A percentile compares a stretch with the other conserved stretches of the same genome.
Evolutionary conservation across 2,329 filamentous ascomycete species (phyloP).

Genomic region (Trichoderma simmonsii): DNA sequence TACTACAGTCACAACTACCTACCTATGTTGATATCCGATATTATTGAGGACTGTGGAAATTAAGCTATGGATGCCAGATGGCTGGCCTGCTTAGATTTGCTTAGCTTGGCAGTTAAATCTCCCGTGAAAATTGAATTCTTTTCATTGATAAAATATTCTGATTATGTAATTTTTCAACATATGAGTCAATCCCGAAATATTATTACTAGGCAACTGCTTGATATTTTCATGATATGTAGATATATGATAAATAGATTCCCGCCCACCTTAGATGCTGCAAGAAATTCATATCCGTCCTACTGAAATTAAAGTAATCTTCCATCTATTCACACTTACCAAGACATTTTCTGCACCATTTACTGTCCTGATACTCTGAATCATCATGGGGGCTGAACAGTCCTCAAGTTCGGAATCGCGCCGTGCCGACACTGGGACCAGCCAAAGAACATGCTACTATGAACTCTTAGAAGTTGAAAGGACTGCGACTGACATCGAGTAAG

Average conservation of each 20-base stretch:
- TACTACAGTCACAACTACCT: not conserved
- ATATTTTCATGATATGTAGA: not conserved
- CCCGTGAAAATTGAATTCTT: not conserved
- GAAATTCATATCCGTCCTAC: not conserved
- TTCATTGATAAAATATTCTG: not conserved
- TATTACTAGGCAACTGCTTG: not conserved
- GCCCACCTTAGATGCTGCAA: not conserved
- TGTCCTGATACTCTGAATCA: not conserved
- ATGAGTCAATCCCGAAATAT: not conserved
- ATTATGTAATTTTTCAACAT: not conserved
- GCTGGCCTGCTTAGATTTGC: not conserved
- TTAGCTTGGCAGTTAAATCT: not conserved
- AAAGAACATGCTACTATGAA: conserved; percentile 81
- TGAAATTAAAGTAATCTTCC: not conserved
- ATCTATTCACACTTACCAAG: not conserved
- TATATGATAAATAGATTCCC: not conserved
- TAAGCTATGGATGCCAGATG: not conserved
- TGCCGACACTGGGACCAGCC: conserved; percentile 34
- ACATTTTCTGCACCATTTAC: not conserved
- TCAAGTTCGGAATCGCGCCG: conserved; percentile 34
- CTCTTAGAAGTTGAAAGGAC: conserved; percentile 69
- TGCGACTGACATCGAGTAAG: conserved; percentile 78
- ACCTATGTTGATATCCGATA: not conserved
- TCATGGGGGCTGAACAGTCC: conserved; percentile 58
- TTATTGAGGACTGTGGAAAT: not conserved